Conservation (phyloP, 1,284 basidiomycete species). For the Ganoderma resinaceum region DNA sequence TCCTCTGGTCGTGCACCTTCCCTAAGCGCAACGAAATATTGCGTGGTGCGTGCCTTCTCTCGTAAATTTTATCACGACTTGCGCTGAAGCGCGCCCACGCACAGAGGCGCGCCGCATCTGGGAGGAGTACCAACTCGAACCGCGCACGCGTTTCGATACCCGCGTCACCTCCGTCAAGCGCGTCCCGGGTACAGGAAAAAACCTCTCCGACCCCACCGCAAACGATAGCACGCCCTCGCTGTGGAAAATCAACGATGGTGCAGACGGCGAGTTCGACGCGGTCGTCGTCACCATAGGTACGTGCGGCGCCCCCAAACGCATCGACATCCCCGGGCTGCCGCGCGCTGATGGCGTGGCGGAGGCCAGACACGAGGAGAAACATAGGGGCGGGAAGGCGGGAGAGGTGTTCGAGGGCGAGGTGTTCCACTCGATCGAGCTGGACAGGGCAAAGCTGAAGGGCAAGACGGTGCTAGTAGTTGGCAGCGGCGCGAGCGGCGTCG, state of each 20-base stretch:
- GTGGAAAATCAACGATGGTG: constrained; percentile 54
- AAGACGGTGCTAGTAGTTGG: constrained; percentile 63
- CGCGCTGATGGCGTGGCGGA: constrained; percentile 1
- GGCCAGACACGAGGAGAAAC: constrained; percentile 17
- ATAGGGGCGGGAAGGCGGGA: constrained; percentile 29
- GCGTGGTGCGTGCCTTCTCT: constrained; percentile 40
- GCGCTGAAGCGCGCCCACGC: neutral
- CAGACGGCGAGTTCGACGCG: constrained; percentile 19
- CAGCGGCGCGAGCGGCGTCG: constrained; percentile 66
- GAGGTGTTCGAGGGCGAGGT: constrained; percentile 50
- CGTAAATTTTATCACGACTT: neutral
- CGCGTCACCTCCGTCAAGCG: constrained; percentile 47
- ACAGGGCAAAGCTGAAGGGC: constrained; percentile 46
- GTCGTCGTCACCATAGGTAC: constrained; percentile 19
- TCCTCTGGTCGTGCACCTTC: constrained; percentile 53
- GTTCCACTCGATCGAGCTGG: constrained; percentile 63
- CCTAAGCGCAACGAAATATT: constrained; percentile 66
- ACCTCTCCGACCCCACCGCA: constrained; percentile 36
- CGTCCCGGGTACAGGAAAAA: constrained; percentile 27
- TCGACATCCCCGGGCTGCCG: constrained; percentile 56
- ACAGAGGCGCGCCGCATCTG: constrained; percentile 59
- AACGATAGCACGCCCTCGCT: constrained; percentile 36
- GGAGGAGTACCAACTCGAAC: constrained; percentile 60
- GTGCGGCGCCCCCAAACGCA: constrained; percentile 41
- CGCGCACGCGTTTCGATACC: constrained; percentile 57